A percentile compares a stretch with the other conserved stretches of the same genome.
Evolutionary conservation across 2,329 filamentous ascomycete species (phyloP).

Genomic region (Rhynchosporium agropyri): DNA sequence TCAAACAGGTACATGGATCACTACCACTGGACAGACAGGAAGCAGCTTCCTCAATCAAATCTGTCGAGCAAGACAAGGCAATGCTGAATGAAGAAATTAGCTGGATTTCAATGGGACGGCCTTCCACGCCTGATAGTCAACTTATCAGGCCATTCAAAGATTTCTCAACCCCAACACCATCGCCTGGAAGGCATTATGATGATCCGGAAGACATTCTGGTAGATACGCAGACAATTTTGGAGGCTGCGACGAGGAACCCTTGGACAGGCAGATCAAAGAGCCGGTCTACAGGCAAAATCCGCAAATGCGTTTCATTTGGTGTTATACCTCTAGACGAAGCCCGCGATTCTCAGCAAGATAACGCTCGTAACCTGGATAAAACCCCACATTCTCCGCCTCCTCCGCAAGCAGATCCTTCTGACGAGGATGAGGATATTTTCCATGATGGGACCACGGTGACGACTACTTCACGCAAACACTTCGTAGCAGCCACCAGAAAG

Average conservation of each 20-base stretch:
- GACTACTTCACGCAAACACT: constrained; percentile 30
- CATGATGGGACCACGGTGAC: constrained; percentile 28
- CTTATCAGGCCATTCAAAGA: constrained; percentile 33
- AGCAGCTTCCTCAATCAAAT: neutral
- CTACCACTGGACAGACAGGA: neutral
- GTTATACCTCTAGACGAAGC: constrained; percentile 19
- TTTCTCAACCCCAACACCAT: constrained; percentile 30
- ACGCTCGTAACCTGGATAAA: neutral
- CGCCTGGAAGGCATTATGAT: constrained; percentile 10
- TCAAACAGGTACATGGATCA: neutral
- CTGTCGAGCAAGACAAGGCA: neutral
- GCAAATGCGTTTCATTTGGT: constrained; percentile 41
- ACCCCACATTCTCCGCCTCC: constrained; percentile 33
- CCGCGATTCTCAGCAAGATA: constrained; percentile 12
- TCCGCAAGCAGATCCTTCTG: constrained; percentile 5
- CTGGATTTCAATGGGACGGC: constrained; percentile 20
- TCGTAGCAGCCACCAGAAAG: constrained; percentile 20
- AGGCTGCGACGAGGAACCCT: constrained; percentile 37
- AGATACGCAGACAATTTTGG: constrained; percentile 34
- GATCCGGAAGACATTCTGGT: constrained; percentile 11
- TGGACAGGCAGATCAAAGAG: constrained; percentile 33
- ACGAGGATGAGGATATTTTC: constrained; percentile 26
- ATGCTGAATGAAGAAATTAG: neutral
- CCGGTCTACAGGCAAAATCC: constrained; percentile 21
- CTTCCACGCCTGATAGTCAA: constrained; percentile 23